Evolutionary conservation across 768 basidiomycete species (phyloP).

Genomic region (Sarcodon aspratus): DNA sequence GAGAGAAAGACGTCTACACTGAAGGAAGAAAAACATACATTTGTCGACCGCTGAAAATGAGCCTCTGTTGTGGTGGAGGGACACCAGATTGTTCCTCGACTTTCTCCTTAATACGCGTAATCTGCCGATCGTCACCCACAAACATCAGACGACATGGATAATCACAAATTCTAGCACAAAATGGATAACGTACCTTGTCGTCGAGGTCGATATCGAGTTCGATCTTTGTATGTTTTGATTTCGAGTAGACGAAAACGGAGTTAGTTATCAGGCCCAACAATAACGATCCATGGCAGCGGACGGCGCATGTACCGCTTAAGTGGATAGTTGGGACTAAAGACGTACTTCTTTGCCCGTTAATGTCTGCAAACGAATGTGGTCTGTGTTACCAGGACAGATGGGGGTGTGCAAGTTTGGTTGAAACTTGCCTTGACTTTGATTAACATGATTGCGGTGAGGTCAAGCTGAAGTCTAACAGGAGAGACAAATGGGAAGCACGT

Average conservation of each 20-base stretch:
- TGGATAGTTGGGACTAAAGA: slow-evolving; percentile 2
- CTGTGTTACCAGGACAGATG: slow-evolving; percentile 1
- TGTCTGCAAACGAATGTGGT: slow-evolving; percentile 38
- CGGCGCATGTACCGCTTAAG: background rate
- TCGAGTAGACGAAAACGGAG: background rate
- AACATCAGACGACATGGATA: background rate
- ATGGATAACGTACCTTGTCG: slow-evolving; percentile 50
- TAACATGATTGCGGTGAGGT: slow-evolving; percentile 36
- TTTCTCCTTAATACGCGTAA: slow-evolving; percentile 90
- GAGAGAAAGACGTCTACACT: background rate
- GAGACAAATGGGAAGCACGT: too few species aligned
- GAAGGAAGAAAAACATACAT: slow-evolving; percentile 44
- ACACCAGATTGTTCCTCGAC: slow-evolving; percentile 98
- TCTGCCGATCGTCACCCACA: slow-evolving; percentile 32
- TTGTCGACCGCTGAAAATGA: slow-evolving; percentile 89
- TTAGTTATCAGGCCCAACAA: background rate
- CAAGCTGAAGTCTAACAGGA: too few species aligned
- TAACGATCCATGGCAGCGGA: background rate
- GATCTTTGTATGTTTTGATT: slow-evolving; percentile 37
- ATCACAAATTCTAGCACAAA: background rate
- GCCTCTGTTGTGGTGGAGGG: slow-evolving; percentile 88
- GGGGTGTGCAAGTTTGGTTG: background rate
- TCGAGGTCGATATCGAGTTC: slow-evolving; percentile 91
- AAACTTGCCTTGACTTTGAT: slow-evolving; percentile 82
- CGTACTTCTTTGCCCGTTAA: slow-evolving; percentile 93